Evolutionary conservation across 352 stramenopile genomes (phyloP).

Genomic region (Pythium myriotylum): DNA sequence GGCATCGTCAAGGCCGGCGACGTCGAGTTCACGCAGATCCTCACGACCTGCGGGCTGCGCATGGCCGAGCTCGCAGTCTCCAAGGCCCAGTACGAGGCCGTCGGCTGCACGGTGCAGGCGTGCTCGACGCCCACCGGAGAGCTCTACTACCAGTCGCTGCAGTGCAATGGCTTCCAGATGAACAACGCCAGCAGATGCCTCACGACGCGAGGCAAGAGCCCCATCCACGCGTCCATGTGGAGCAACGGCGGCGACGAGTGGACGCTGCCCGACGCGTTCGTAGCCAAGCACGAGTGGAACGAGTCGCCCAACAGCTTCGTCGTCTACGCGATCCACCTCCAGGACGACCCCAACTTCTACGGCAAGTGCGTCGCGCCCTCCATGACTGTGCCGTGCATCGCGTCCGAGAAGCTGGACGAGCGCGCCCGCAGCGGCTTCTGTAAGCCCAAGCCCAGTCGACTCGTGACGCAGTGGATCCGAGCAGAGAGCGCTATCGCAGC

Average conservation of each 20-base stretch:
- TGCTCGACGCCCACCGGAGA: slow-evolving; percentile 40
- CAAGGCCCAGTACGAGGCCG: slow-evolving; percentile 24
- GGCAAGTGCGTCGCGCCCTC: slow-evolving; percentile 43
- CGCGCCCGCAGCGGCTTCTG: slow-evolving; percentile 29
- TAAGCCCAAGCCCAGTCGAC: slow-evolving; percentile 28
- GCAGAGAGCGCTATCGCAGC: slow-evolving; percentile 21
- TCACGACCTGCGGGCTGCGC: slow-evolving; percentile 39
- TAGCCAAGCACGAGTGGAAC: slow-evolving; percentile 39
- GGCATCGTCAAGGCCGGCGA: slow-evolving; percentile 38
- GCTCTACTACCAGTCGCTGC: slow-evolving; percentile 30
- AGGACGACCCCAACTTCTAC: slow-evolving; percentile 41
- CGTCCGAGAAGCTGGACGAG: slow-evolving; percentile 20
- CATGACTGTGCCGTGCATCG: slow-evolving; percentile 49
- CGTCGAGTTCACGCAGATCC: slow-evolving; percentile 37
- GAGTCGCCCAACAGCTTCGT: slow-evolving; percentile 12
- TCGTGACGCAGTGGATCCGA: slow-evolving; percentile 45
- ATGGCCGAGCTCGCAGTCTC: slow-evolving; percentile 49
- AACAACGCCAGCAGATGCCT: slow-evolving; percentile 27
- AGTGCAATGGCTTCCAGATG: slow-evolving; percentile 29
- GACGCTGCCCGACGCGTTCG: slow-evolving; percentile 35
- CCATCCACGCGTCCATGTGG: slow-evolving; percentile 51
- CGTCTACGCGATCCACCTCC: slow-evolving; percentile 48
- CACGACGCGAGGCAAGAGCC: slow-evolving; percentile 17
- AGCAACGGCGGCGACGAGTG: slow-evolving; percentile 40
- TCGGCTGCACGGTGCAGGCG: slow-evolving; percentile 35